Base-by-base conservation (phyloP, 352 stramenopile species). In the Phytophthora quininea region DNA sequence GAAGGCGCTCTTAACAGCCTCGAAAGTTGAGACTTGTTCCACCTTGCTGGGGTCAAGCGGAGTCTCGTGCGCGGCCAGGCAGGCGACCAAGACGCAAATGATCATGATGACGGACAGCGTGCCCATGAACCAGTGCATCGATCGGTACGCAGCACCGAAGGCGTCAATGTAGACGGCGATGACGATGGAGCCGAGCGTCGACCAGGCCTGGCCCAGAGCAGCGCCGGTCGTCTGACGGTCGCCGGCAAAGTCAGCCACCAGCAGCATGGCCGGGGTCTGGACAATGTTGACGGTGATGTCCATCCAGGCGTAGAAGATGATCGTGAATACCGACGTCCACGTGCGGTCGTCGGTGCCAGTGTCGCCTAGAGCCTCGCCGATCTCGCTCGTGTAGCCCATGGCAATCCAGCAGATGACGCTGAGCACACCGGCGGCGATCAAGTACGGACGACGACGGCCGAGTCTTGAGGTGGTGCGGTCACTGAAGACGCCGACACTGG, bases 301-400 rank as follows among this genome's bases (percentile, higher is more conserved):
- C 65, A 73, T 73, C 65, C 65, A 73, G 12, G 65, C 59, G 59
- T 73, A 73, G 54, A 73, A 73, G 29, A 73, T 54, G 53, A 73
- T 69, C 3, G 59, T 73, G 59, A 73, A 69, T 6, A 69, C 54
- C 9, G 64, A 63, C 40, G 55, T 74, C 64, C 71, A 77, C 29
- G 42, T 74, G 30, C 67, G 67, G 67, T 63, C 33, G 32, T 49
- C 3, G 33, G 24, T 19, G 24, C 67, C 67, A 24, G 46, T 19
- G 52, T 74, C 67, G 33, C 62, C 75, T 56, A 73, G 53, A 33
- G 59, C 58, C 6, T 69, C 59, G 4, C 59, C 65, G 27, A 73
- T 73, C 29, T 73, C 64, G 9, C 73, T 59, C 4, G 77, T 84
- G 67, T 82, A 84, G 52, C 75, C 79, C 77, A 89, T 86, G 30